These are phyloP conservation scores for Tolypocladium nubicola DNA, from an alignment of 2,329 filamentous ascomycete genomes.

Conservation along the genomic window DNA sequence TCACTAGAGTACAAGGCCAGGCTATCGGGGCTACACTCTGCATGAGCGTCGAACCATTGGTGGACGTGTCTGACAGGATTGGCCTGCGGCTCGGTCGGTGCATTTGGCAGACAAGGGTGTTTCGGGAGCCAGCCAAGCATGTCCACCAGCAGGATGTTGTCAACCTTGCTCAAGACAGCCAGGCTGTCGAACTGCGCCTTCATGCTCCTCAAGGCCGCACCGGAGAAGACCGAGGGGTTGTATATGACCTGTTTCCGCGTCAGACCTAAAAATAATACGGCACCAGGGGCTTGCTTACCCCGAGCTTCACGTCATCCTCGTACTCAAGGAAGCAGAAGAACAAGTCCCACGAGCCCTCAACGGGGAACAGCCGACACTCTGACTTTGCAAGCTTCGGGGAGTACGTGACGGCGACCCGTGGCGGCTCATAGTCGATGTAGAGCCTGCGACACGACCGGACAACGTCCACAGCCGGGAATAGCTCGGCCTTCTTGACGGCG, in stretches of 20 bases:
- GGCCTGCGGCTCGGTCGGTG: background rate
- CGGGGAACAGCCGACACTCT: conserved; percentile 4
- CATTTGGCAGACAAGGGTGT: background rate
- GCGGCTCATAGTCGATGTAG: conserved; percentile 4
- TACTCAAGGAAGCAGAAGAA: conserved; percentile 5
- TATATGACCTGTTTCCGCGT: conserved; percentile 1
- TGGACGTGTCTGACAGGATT: conserved; percentile 3
- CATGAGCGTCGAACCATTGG: conserved; percentile 6
- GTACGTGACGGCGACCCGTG: conserved; percentile 4
- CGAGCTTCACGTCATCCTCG: conserved; percentile 2
- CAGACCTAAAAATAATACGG: background rate
- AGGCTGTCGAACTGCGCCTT: conserved; percentile 1
- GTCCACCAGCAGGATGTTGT: background rate
- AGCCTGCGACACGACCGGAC: conserved; percentile 1
- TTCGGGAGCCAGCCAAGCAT: conserved; percentile 5
- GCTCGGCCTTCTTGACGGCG: conserved; percentile 6
- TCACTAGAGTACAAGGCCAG: background rate
- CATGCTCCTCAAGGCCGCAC: background rate
- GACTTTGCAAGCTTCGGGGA: conserved; percentile 4
- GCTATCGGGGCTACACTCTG: background rate
- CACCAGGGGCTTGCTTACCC: background rate
- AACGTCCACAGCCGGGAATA: conserved; percentile 4
- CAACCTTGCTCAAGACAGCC: background rate
- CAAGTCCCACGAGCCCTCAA: conserved; percentile 5
- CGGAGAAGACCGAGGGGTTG: conserved; percentile 2